These are phyloP conservation scores for Rhynchosporium graminicola DNA, from an alignment of 2,329 filamentous ascomycete species.

Conservation along the genomic window DNA sequence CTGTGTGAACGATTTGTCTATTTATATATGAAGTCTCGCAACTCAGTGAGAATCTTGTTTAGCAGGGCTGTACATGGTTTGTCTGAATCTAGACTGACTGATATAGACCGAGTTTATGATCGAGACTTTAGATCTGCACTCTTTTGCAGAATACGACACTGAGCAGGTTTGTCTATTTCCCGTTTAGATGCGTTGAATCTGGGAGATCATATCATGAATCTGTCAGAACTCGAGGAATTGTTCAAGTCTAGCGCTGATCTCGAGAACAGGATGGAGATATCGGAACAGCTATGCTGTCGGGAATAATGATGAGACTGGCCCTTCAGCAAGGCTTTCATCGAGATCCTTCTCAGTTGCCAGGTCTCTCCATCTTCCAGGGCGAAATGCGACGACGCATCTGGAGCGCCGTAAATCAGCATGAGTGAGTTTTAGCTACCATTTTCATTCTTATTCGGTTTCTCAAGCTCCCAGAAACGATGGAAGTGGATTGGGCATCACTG, in stretches of 20 bases:
- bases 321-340: constrained; percentile 61
- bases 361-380: constrained; percentile 52
- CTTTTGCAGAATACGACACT: constrained; percentile 42
- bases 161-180: constrained; percentile 36
- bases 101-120: constrained; percentile 44
- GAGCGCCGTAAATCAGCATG: constrained; percentile 57
- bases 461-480: background rate
- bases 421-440: constrained; percentile 40
- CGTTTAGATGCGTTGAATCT: background rate
- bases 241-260: background rate
- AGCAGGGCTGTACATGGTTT: too few relatives aligned
- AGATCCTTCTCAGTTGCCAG: constrained; percentile 53
- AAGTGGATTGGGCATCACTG: background rate
- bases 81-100: background rate
- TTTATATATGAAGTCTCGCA: background rate
- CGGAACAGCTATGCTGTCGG: constrained; percentile 55
- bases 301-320: constrained; percentile 54
- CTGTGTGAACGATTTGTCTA: background rate
- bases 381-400: constrained; percentile 65
- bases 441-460: too few relatives aligned
- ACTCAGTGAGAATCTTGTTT: too few relatives aligned
- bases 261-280: constrained; percentile 50
- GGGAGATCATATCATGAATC: background rate
- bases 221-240: background rate
- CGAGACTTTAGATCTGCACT: constrained; percentile 53